Evolutionary conservation across 2,329 filamentous ascomycete genomes (phyloP).

Genomic region (Hypoxylon sp.): DNA sequence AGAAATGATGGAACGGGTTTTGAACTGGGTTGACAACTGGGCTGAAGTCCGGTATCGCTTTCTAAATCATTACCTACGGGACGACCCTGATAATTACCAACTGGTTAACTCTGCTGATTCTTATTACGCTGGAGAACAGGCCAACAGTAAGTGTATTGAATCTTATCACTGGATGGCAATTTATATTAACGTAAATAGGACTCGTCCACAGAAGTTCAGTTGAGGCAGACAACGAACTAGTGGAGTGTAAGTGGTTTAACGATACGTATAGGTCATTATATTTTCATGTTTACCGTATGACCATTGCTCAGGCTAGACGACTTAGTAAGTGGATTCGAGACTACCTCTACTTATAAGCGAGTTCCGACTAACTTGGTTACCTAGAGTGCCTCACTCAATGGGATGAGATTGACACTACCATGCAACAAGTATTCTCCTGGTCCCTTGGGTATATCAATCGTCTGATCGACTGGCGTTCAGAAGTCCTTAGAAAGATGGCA

Average conservation of each 20-base stretch:
- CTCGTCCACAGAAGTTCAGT: slow-evolving; percentile 19
- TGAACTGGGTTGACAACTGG: slow-evolving; percentile 24
- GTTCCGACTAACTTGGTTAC: slow-evolving; percentile 10
- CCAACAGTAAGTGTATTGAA: slow-evolving; percentile 16
- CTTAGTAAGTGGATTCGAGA: slow-evolving; percentile 21
- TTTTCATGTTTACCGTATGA: slow-evolving; percentile 16
- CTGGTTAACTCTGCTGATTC: background rate
- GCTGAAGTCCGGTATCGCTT: slow-evolving; percentile 29
- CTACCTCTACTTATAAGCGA: background rate
- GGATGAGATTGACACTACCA: background rate
- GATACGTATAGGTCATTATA: slow-evolving; percentile 4
- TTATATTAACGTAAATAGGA: background rate
- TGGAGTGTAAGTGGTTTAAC: slow-evolving; percentile 3
- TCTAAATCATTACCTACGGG: slow-evolving; percentile 31
- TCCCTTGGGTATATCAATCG: slow-evolving; percentile 25
- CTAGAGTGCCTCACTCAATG: slow-evolving; percentile 10
- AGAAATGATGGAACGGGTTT: slow-evolving; percentile 1
- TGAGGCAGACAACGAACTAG: slow-evolving; percentile 17
- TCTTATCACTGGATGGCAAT: background rate
- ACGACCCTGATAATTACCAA: slow-evolving; percentile 19
- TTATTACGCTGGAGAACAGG: slow-evolving; percentile 1
- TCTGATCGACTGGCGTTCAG: slow-evolving; percentile 24
- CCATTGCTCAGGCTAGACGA: slow-evolving; percentile 8
- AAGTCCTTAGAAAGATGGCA: background rate
- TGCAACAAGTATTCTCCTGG: slow-evolving; percentile 20